These are phyloP conservation scores for Pyricularia sp. DNA, from an alignment of 2,329 filamentous ascomycete species.

Conservation along the genomic window DNA sequence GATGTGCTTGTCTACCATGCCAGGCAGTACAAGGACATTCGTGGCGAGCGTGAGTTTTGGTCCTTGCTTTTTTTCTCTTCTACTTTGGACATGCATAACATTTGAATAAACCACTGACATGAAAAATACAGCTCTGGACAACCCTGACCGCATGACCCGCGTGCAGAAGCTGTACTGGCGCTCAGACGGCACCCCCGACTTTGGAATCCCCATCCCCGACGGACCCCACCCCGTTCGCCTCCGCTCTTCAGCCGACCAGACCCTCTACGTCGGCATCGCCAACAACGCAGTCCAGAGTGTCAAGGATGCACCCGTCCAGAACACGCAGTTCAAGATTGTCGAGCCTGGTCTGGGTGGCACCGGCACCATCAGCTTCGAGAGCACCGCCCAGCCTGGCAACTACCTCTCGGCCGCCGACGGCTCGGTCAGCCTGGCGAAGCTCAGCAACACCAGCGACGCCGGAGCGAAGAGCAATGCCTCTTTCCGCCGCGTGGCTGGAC, in stretches of 20 bases:
- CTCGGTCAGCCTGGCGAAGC: neutral
- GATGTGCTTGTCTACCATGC: slow-evolving; percentile 17
- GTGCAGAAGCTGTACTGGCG: slow-evolving; percentile 22
- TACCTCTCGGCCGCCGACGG: slow-evolving; percentile 9
- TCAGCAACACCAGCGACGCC: neutral
- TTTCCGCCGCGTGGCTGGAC: slow-evolving; percentile 11
- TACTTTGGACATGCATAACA: neutral
- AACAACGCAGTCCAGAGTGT: neutral
- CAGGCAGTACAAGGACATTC: slow-evolving; percentile 19
- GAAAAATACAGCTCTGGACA: slow-evolving; percentile 9
- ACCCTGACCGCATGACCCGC: slow-evolving; percentile 14
- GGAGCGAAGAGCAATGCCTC: slow-evolving; percentile 7
- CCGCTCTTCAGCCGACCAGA: slow-evolving; percentile 8
- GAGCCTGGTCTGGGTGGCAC: slow-evolving; percentile 14
- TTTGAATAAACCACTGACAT: neutral
- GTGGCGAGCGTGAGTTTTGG: slow-evolving; percentile 12
- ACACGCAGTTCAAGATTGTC: slow-evolving; percentile 16
- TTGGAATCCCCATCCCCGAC: slow-evolving; percentile 19
- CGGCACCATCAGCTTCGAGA: slow-evolving; percentile 15
- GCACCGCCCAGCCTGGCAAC: slow-evolving; percentile 13
- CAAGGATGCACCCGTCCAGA: slow-evolving; percentile 7
- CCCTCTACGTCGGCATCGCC: slow-evolving; percentile 10
- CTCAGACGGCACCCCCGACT: slow-evolving; percentile 18
- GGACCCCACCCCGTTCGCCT: slow-evolving; percentile 11
- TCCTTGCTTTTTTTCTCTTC: too few species aligned